These are phyloP conservation scores for Pseudogymnoascus sp. DNA, from an alignment of 2,329 filamentous ascomycete genomes.

Conservation along the genomic window DNA sequence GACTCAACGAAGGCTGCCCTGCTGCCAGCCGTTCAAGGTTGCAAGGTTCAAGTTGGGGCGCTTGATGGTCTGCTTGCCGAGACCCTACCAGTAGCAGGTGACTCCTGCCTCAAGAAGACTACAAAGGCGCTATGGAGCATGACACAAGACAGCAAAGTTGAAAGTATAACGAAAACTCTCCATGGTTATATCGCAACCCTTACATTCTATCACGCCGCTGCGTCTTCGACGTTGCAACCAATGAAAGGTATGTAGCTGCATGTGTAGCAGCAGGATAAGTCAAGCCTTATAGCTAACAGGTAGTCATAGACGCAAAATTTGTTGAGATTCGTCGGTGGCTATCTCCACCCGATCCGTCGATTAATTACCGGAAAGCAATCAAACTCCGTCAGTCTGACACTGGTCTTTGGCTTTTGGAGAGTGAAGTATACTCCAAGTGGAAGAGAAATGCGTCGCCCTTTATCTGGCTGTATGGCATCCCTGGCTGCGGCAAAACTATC, in stretches of 20 bases:
- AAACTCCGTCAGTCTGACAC: conserved; percentile 28
- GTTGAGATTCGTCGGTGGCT: conserved; percentile 27
- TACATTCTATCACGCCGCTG: conserved; percentile 12
- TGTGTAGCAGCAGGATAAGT: too few species aligned
- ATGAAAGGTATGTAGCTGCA: not conserved
- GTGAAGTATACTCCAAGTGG: conserved; percentile 27
- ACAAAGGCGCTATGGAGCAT: conserved; percentile 12
- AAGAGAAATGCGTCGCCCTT: conserved; percentile 25
- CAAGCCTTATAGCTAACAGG: not conserved
- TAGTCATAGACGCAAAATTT: not conserved
- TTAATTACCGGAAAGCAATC: conserved; percentile 30
- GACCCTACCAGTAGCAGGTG: conserved; percentile 2
- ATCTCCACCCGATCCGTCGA: conserved; percentile 30
- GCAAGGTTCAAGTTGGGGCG: conserved; percentile 9
- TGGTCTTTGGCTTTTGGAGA: conserved; percentile 32
- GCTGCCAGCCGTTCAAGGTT: conserved; percentile 5
- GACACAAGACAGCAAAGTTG: conserved; percentile 3
- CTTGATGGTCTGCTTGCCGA: conserved; percentile 11
- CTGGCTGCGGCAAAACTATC: conserved; percentile 38
- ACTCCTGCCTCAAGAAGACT: conserved; percentile 7
- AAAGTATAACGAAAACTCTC: conserved; percentile 11
- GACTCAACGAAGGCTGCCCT: conserved; percentile 4
- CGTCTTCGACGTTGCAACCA: conserved; percentile 11
- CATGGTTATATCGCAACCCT: conserved; percentile 10
- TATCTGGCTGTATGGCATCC: conserved; percentile 35